These are phyloP conservation scores for Bullera alba DNA, from an alignment of 768 basidiomycete genomes.

Conservation along the genomic window DNA sequence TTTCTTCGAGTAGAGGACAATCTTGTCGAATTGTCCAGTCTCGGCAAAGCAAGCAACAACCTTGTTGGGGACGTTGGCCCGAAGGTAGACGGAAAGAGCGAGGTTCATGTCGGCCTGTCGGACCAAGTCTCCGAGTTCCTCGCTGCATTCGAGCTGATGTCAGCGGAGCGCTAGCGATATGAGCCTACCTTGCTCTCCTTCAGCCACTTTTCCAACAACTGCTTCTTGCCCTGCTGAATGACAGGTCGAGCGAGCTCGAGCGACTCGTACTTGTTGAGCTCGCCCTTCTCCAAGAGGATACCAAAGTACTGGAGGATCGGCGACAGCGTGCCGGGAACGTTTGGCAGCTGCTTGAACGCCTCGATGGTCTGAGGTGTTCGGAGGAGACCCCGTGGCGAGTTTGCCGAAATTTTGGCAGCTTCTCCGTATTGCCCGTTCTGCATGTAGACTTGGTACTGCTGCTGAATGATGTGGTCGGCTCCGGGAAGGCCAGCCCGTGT, in stretches of 20 bases:
- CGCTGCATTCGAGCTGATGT: slow-evolving; percentile 84
- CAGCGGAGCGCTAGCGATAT: not conserved
- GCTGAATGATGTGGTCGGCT: slow-evolving; percentile 90
- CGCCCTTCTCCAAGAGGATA: slow-evolving; percentile 95
- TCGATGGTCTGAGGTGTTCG: slow-evolving; percentile 94
- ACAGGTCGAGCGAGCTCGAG: slow-evolving; percentile 94
- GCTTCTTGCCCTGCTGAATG: slow-evolving; percentile 89
- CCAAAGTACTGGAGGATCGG: slow-evolving; percentile 99
- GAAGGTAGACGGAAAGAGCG: slow-evolving; percentile 91
- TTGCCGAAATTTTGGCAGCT: slow-evolving; percentile 95
- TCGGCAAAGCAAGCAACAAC: slow-evolving; percentile 99
- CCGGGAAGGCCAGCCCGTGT: slow-evolving; percentile 93
- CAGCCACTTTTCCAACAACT: slow-evolving; percentile 95
- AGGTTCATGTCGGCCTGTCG: slow-evolving; percentile 92
- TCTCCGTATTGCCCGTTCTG: slow-evolving; percentile 79
- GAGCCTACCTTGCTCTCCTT: slow-evolving; percentile 89
- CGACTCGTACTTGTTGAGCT: slow-evolving; percentile 92
- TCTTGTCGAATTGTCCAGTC: slow-evolving; percentile 97
- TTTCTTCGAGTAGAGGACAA: slow-evolving; percentile 93
- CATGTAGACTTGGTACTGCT: slow-evolving; percentile 89
- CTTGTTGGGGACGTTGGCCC: slow-evolving; percentile 97
- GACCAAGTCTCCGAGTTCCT: slow-evolving; percentile 96
- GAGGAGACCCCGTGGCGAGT: slow-evolving; percentile 90
- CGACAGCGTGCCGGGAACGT: slow-evolving; percentile 77
- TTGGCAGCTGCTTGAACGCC: slow-evolving; percentile 92